These are phyloP conservation scores for Vitis riparia DNA, from an alignment of 164 flowering plant species.

Conservation along the genomic window DNA sequence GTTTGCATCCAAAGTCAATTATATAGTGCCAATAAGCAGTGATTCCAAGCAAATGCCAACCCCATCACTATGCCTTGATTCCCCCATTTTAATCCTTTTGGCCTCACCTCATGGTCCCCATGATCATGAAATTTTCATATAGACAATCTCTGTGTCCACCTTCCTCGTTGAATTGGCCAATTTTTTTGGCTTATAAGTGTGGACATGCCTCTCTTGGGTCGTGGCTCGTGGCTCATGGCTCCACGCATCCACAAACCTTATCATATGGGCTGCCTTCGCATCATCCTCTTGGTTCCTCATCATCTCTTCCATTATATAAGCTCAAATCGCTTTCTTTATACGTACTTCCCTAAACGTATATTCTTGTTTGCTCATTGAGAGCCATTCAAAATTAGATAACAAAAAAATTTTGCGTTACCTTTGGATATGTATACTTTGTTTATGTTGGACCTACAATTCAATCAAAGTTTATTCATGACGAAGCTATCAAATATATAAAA, in stretches of 20 bases:
- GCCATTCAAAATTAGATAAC: too few relatives aligned
- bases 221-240: constrained; percentile 15
- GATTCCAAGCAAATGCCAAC: constrained; percentile 14
- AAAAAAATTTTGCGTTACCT: too few relatives aligned
- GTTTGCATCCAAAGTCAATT: constrained; percentile 10
- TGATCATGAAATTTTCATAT: constrained; percentile 7
- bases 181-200: constrained; percentile 8
- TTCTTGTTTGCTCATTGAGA: constrained; percentile 1
- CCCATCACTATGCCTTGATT: constrained; percentile 15
- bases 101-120: constrained; percentile 14
- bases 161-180: too few relatives aligned
- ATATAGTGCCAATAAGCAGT: constrained; percentile 7
- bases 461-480: too few relatives aligned
- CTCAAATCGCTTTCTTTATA: constrained; percentile 16
- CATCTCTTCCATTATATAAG: not conserved
- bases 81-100: constrained; percentile 2
- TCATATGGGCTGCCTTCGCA: constrained; percentile 14
- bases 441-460: too few relatives aligned
- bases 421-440: too few relatives aligned
- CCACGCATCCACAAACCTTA: constrained; percentile 6
- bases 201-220: constrained; percentile 1
- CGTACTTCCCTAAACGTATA: not conserved
- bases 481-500: too few relatives aligned
- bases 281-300: constrained; percentile 2
- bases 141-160: too few relatives aligned